Evolutionary conservation across 2,329 filamentous ascomycete genomes (phyloP).

Genomic region (Sclerotiophoma versabilis): DNA sequence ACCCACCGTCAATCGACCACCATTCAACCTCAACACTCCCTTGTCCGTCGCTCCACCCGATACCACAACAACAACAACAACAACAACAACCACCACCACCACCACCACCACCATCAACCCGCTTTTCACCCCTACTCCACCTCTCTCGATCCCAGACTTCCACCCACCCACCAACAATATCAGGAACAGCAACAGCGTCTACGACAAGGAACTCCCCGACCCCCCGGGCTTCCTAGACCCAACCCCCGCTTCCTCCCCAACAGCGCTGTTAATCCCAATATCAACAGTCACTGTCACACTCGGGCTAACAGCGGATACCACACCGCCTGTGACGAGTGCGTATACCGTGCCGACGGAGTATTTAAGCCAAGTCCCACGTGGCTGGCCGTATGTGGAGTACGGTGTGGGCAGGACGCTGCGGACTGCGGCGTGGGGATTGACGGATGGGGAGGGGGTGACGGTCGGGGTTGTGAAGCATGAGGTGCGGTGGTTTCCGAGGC

Average conservation of each 20-base stretch:
- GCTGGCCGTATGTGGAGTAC: constrained; percentile 15
- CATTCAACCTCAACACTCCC: too few species aligned
- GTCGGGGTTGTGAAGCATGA: constrained; percentile 3
- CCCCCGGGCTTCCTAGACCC: not conserved
- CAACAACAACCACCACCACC: too few species aligned
- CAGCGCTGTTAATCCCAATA: too few species aligned
- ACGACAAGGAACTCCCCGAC: too few species aligned
- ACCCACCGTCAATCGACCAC: too few species aligned
- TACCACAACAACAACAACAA: too few species aligned
- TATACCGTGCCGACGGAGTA: not conserved
- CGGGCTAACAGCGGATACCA: not conserved
- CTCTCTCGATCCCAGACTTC: too few species aligned
- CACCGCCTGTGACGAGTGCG: not conserved
- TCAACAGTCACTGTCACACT: not conserved
- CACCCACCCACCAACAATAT: too few species aligned
- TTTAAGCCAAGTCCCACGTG: not conserved
- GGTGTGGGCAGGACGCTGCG: not conserved
- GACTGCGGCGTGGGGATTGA: constrained; percentile 4
- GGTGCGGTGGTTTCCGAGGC: constrained; percentile 12
- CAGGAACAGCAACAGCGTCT: too few species aligned
- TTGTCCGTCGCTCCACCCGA: too few species aligned
- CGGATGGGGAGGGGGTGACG: not conserved
- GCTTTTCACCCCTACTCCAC: too few species aligned
- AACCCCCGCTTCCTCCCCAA: not conserved
- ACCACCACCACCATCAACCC: too few species aligned